Evolutionary conservation across 345 rosid genomes (phyloP).

Genomic region (Bruguiera sexangula): DNA sequence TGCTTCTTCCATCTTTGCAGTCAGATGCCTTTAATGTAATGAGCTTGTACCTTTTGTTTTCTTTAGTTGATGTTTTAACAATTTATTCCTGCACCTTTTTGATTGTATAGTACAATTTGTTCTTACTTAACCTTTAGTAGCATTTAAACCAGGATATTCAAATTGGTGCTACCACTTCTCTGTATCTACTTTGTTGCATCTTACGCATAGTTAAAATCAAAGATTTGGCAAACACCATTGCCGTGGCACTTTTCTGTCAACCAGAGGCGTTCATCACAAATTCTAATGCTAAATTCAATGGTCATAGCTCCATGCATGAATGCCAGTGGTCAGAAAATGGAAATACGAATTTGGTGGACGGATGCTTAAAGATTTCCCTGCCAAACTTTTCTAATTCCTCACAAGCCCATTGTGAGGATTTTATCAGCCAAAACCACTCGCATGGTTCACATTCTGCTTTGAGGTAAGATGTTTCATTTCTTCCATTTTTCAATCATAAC

Average conservation of each 20-base stretch:
- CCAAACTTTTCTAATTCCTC: conserved; percentile 39
- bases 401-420: conserved; percentile 37
- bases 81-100: conserved; percentile 4
- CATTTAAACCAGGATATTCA: conserved; percentile 54
- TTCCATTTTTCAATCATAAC: neutral
- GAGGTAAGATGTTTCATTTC: conserved; percentile 47
- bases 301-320: conserved; percentile 38
- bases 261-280: conserved; percentile 50
- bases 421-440: conserved; percentile 20
- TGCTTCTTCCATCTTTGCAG: conserved; percentile 82
- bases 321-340: conserved; percentile 36
- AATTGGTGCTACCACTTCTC: conserved; percentile 69
- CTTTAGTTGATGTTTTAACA: conserved; percentile 5
- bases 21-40: conserved; percentile 52
- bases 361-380: conserved; percentile 28
- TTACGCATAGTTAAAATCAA: conserved; percentile 89
- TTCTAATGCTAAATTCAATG: conserved; percentile 56
- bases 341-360: conserved; percentile 31
- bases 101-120: neutral
- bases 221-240: conserved; percentile 90
- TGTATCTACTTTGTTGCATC: conserved; percentile 93
- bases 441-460: conserved; percentile 39
- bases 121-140: conserved; percentile 23
- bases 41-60: conserved; percentile 20
- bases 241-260: conserved; percentile 81